A percentile compares a stretch with the other conserved stretches of the same genome.
Conservation (phyloP, 306 rosid species). For the Abrus precatorius region DNA sequence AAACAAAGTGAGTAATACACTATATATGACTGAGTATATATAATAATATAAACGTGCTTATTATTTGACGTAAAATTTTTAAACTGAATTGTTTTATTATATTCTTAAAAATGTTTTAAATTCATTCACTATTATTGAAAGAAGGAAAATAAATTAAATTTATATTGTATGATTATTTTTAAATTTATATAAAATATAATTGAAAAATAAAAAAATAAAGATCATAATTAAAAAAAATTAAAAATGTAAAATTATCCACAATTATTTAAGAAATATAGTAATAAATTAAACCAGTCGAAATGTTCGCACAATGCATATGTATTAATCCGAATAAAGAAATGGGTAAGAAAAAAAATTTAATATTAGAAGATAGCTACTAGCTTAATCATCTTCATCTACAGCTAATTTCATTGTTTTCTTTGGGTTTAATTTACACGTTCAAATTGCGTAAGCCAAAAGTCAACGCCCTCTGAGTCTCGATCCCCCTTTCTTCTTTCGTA, state of each 20-base stretch:
- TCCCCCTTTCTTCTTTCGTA: not conserved
- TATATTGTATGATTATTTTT: no score
- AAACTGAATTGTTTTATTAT: no score
- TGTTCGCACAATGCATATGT: not conserved
- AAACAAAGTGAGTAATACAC: not conserved
- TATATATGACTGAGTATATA: not conserved
- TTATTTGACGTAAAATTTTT: not conserved
- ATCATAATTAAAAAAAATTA: no score
- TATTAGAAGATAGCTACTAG: not conserved
- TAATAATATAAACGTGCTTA: not conserved
- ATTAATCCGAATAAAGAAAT: not conserved
- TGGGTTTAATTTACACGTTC: slow-evolving; percentile 1
- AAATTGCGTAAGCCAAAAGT: slow-evolving; percentile 37
- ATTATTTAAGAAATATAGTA: not conserved
- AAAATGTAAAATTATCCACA: not conserved
- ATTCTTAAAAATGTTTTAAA: no score
- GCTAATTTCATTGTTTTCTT: not conserved
- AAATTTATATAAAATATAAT: no score
- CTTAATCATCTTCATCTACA: not conserved
- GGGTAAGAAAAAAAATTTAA: slow-evolving; percentile 5
- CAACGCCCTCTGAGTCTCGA: slow-evolving; percentile 51
- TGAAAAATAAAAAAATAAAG: no score
- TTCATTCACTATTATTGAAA: no score
- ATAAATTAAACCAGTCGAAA: not conserved
- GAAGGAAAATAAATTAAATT: no score